Conservation (phyloP, 2,329 filamentous ascomycete species). For the Apiospora arundinis region DNA sequence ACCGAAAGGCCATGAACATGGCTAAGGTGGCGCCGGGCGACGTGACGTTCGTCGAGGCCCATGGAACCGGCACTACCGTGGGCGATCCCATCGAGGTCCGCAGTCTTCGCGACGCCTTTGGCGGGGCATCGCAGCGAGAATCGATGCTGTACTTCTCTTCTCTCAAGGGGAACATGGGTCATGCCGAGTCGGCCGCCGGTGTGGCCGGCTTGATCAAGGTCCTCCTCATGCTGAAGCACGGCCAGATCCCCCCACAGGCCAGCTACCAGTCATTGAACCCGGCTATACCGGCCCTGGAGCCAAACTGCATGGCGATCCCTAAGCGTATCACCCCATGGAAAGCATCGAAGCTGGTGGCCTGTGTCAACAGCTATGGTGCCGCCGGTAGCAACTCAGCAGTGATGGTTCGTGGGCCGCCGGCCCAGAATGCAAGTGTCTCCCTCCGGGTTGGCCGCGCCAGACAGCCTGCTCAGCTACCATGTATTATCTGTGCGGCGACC, state of each 20-base stretch:
- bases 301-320: conserved; percentile 31
- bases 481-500: neutral
- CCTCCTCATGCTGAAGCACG: conserved; percentile 40
- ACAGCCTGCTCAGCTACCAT: neutral
- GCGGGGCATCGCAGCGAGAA: conserved; percentile 29
- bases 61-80: conserved; percentile 51
- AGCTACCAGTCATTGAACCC: conserved; percentile 37
- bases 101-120: conserved; percentile 30
- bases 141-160: conserved; percentile 33
- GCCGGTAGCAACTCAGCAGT: conserved; percentile 40
- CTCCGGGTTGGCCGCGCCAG: too few relatives aligned
- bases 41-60: conserved; percentile 44
- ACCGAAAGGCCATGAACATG: conserved; percentile 38
- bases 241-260: conserved; percentile 33
- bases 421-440: neutral
- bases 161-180: conserved; percentile 41
- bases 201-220: conserved; percentile 41
- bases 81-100: conserved; percentile 39
- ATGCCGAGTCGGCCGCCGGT: conserved; percentile 39
- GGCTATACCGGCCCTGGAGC: conserved; percentile 31
- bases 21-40: conserved; percentile 33
- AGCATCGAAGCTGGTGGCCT: conserved; percentile 39
- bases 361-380: conserved; percentile 47
- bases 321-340: conserved; percentile 32
- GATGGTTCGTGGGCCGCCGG: conserved; percentile 18